A percentile compares a stretch with the other conserved stretches of the same genome.
Conservation (phyloP, 352 stramenopile species). For the Pythium aphanidermatum region DNA sequence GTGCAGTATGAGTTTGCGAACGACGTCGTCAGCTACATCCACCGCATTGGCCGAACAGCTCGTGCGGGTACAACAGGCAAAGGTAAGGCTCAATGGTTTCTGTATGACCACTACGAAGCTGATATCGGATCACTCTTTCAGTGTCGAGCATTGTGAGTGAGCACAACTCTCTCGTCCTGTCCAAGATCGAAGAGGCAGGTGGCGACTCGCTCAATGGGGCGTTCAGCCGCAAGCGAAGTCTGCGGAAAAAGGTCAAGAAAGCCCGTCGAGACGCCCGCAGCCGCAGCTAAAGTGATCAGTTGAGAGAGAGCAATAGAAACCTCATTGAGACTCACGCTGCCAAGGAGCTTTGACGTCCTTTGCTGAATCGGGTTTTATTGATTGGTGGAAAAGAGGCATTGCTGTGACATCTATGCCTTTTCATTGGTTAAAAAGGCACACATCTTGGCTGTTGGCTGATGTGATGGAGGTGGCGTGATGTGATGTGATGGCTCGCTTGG, state of each 20-base stretch:
- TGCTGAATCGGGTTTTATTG: too few relatives aligned
- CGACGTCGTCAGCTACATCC: slow-evolving; percentile 77
- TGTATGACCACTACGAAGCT: too few relatives aligned
- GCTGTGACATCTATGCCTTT: too few relatives aligned
- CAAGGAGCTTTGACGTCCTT: too few relatives aligned
- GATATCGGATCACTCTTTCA: slow-evolving; percentile 15
- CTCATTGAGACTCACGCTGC: too few relatives aligned
- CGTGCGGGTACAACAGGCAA: slow-evolving; percentile 47
- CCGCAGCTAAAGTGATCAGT: neutral
- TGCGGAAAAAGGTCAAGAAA: slow-evolving; percentile 81
- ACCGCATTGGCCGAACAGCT: slow-evolving; percentile 70
- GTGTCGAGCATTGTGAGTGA: slow-evolving; percentile 66
- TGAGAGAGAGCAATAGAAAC: too few relatives aligned
- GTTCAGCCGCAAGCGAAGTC: slow-evolving; percentile 80
- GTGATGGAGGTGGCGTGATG: too few relatives aligned
- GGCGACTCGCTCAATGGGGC: slow-evolving; percentile 38
- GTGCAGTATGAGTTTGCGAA: slow-evolving; percentile 78
- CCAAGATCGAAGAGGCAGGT: slow-evolving; percentile 58
- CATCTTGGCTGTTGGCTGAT: too few relatives aligned
- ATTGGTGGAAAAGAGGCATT: too few relatives aligned
- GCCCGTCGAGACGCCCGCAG: slow-evolving; percentile 4
- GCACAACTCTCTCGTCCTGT: slow-evolving; percentile 54
- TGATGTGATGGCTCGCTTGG: too few relatives aligned
- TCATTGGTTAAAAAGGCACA: too few relatives aligned
- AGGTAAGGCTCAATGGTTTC: slow-evolving; percentile 17